Evolutionary conservation across 2,329 filamentous ascomycete genomes (phyloP), one percentile per base, ranked within the genome.

Genomic region (Cadophora gregata): DNA sequence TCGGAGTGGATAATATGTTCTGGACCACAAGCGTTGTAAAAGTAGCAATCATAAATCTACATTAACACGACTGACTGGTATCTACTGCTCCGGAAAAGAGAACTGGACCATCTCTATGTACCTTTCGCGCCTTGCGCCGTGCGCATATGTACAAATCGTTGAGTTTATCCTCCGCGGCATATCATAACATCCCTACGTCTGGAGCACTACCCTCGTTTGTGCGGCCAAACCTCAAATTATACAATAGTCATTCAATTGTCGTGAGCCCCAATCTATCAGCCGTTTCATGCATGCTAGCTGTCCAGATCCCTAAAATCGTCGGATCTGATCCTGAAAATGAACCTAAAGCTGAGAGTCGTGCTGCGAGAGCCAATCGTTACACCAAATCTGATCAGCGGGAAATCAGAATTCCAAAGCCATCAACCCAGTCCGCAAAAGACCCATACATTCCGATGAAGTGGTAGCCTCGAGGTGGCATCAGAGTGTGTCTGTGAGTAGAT

Each of bases 401-500:
- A 74, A 93, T 91, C 74, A 98, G 88, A 65, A 97, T 83, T 9
- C 92, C 90, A 77, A 97, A 93, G 4, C 92, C 91, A 77, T 97
- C 93, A 25, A 97, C 81, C 93, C 93, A 97, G 59, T 86, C 78
- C 45, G 85, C 93, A 75, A 89, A 92, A 61, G 91, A 92, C 65
- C 96, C 96, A 12, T 92, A 91, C 70, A 98, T 85, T 67, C 96
- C 96, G 68, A 92, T 94, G 75, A 98, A 90, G 71, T 85, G 92
- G 80, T 96, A 97, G 59, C 95, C 95, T 72, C 91, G 85, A 12
- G 96, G 96, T 61, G 95, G 93, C 72, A 98, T 92, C 68, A 99
- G 84, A 38, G 90, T 96, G 78, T 94, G 90, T 70, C 95, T 97
- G 73, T 1, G 60, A 14, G 21, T 55, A n/a, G 21, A 29, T 62